A percentile compares a stretch with the other conserved stretches of the same genome.
These are phyloP conservation scores for Trichophyton simii DNA, from an alignment of 2,329 filamentous ascomycete genomes.

Conservation along the genomic window DNA sequence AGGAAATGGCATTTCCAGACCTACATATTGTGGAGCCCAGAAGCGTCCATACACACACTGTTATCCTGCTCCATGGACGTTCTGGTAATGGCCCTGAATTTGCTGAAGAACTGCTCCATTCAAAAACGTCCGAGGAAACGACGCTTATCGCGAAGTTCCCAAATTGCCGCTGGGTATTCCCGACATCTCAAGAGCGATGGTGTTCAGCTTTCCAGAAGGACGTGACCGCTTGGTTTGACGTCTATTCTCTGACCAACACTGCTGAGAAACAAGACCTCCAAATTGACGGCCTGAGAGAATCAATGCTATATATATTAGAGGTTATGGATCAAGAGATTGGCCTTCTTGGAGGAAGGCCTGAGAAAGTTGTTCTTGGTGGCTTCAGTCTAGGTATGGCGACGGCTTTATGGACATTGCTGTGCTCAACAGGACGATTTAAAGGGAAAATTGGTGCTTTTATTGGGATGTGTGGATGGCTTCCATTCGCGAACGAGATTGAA, in stretches of 20 bases:
- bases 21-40: conserved; percentile 15
- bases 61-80: conserved; percentile 37
- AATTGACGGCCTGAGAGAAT: conserved; percentile 29
- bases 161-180: conserved; percentile 36
- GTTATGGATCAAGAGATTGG: conserved; percentile 29
- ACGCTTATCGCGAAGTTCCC: conserved; percentile 23
- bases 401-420: conserved; percentile 29
- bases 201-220: conserved; percentile 36
- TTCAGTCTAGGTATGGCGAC: conserved; percentile 41
- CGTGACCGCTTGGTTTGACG: conserved; percentile 39
- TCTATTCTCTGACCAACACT: conserved; percentile 30
- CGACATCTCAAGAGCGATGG: conserved; percentile 29
- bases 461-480: conserved; percentile 41
- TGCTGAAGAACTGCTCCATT: conserved; percentile 36
- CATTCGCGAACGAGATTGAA: conserved; percentile 26
- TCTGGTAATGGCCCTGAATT: conserved; percentile 38
- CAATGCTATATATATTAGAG: conserved; percentile 23
- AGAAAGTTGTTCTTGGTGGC: conserved; percentile 31
- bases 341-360: conserved; percentile 18
- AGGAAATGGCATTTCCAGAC: conserved; percentile 8
- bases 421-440: conserved; percentile 15
- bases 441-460: conserved; percentile 33
- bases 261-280: conserved; percentile 27
- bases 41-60: conserved; percentile 3
- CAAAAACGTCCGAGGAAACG: conserved; percentile 21